These are phyloP conservation scores for Hypoxylon fuscum DNA, from an alignment of 495 filamentous ascomycete genomes.

Conservation along the genomic window DNA sequence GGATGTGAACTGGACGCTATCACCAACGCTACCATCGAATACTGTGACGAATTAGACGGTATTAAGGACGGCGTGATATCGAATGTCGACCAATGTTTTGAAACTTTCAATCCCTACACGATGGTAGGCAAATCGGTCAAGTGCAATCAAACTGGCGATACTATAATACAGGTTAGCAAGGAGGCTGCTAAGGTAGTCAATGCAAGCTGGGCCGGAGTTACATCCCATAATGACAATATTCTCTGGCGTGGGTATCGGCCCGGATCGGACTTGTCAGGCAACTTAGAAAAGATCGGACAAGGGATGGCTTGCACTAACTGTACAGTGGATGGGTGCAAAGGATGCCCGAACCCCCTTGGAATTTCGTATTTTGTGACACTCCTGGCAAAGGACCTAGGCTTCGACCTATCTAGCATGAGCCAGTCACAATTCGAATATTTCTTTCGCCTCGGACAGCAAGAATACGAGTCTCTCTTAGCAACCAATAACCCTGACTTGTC, in stretches of 20 bases:
- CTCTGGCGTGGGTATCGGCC: conserved; percentile 26
- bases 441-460: conserved; percentile 24
- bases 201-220: conserved; percentile 38
- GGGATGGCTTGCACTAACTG: conserved; percentile 18
- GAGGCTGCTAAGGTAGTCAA: conserved; percentile 35
- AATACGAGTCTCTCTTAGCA: conserved; percentile 44
- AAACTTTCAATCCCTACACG: conserved; percentile 29
- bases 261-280: conserved; percentile 10
- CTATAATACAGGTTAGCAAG: conserved; percentile 22
- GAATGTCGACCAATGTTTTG: conserved; percentile 32
- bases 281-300: background rate
- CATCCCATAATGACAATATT: conserved; percentile 13
- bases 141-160: conserved; percentile 16
- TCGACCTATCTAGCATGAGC: conserved; percentile 16
- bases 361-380: conserved; percentile 3
- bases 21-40: conserved; percentile 35
- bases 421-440: conserved; percentile 19
- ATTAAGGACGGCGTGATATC: conserved; percentile 45
- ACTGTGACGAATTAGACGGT: conserved; percentile 52
- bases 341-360: background rate
- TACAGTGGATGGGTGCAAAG: conserved; percentile 10
- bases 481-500: conserved; percentile 51
- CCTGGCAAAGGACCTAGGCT: conserved; percentile 22
- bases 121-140: conserved; percentile 27
- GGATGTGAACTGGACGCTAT: conserved; percentile 47